Percentiles rank a stretch among this genome's conserved stretches.
Evolutionary conservation across 2,329 filamentous ascomycete genomes (phyloP).

Genomic region (Penicillium sp.): DNA sequence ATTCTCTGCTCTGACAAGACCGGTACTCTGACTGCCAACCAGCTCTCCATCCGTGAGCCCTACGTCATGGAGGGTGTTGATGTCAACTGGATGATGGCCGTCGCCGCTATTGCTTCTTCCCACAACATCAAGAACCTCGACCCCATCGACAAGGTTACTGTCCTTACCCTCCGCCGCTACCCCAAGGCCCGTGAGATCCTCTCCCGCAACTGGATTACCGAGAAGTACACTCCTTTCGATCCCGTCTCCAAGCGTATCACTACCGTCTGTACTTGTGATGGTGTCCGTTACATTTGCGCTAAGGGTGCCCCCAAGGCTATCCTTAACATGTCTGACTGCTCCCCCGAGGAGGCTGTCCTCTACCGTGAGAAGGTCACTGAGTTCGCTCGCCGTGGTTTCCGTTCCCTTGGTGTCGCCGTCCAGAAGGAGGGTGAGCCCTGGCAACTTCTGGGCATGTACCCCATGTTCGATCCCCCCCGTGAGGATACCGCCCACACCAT

Average conservation of each 20-base stretch:
- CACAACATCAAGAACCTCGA: constrained; percentile 77
- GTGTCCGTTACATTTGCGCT: constrained; percentile 68
- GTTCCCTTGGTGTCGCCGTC: constrained; percentile 73
- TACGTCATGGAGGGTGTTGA: constrained; percentile 74
- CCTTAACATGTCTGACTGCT: constrained; percentile 65
- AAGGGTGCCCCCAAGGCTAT: constrained; percentile 78
- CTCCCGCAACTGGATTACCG: constrained; percentile 69
- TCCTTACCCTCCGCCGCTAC: constrained; percentile 71
- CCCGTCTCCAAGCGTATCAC: constrained; percentile 78
- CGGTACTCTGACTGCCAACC: constrained; percentile 61
- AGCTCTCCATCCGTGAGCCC: constrained; percentile 72
- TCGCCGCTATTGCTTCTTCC: constrained; percentile 71
- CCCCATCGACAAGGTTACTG: constrained; percentile 76
- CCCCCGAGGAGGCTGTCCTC: constrained; percentile 60
- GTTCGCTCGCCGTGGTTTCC: constrained; percentile 76
- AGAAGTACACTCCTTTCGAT: constrained; percentile 71
- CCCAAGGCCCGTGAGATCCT: constrained; percentile 75
- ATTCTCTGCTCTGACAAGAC: constrained; percentile 81
- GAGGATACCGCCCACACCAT: constrained; percentile 77
- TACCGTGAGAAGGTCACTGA: constrained; percentile 72
- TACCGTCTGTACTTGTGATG: constrained; percentile 64
- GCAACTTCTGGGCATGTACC: constrained; percentile 72
- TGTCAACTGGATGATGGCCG: constrained; percentile 82
- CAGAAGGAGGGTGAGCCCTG: constrained; percentile 73
- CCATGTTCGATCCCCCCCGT: constrained; percentile 77